phyloP scores from a whole-genome alignment of 257 asterid species.

The Echites panduratus region DNA sequence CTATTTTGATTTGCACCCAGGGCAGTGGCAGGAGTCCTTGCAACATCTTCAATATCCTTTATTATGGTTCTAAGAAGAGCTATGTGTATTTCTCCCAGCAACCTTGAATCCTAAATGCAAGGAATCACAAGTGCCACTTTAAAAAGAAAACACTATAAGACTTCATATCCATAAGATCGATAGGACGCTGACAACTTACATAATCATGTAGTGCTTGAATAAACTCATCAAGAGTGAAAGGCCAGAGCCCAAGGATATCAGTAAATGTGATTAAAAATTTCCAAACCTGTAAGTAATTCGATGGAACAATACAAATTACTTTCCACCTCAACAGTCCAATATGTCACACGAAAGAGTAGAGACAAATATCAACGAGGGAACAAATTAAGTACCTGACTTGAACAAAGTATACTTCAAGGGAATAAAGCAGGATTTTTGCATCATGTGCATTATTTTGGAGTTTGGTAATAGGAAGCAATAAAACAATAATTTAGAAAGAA shows the following conservation, averaged over 20 bases:
- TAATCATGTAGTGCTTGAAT: slow-evolving; percentile 67
- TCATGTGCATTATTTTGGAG: background rate
- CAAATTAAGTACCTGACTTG: background rate
- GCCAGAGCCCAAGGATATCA: slow-evolving; percentile 90
- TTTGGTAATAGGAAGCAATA: background rate
- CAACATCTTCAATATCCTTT: slow-evolving; percentile 84
- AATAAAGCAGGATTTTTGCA: background rate
- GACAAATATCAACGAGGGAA: background rate
- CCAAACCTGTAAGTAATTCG: slow-evolving; percentile 53
- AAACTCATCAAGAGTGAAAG: slow-evolving; percentile 88
- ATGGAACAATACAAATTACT: slow-evolving; percentile 5
- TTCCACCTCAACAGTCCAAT: slow-evolving; percentile 4
- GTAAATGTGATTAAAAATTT: slow-evolving; percentile 78
- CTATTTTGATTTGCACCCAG: slow-evolving; percentile 45
- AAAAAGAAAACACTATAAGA: slow-evolving; percentile 1
- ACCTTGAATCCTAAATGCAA: slow-evolving; percentile 63
- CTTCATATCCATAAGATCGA: slow-evolving; percentile 7
- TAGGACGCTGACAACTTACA: slow-evolving; percentile 34
- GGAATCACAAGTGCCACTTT: slow-evolving; percentile 7
- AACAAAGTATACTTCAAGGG: background rate
- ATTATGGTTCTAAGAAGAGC: slow-evolving; percentile 64
- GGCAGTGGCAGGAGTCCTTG: slow-evolving; percentile 50
- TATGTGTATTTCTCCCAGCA: slow-evolving; percentile 77
- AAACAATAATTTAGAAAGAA: background rate
- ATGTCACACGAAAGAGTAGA: background rate